phyloP scores from a whole-genome alignment of 2,329 filamentous ascomycete species.

The Teratosphaeria nubilosa region DNA sequence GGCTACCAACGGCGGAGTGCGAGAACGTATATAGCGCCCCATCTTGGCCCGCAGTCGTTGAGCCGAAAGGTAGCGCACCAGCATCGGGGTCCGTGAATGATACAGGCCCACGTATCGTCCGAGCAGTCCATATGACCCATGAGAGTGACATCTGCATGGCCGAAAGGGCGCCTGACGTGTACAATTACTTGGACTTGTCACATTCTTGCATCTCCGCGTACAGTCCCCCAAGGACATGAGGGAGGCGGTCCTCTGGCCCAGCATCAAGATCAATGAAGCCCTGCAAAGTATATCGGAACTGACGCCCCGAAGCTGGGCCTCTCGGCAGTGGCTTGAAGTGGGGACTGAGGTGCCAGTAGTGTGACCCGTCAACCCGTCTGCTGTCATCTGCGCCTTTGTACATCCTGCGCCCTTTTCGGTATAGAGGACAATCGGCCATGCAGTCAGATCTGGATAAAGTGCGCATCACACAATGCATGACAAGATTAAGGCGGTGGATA shows the following conservation, averaged over 20 bases:
- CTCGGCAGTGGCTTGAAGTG: not conserved
- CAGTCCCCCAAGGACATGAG: not conserved
- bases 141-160: not conserved
- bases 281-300: not conserved
- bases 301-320: not conserved
- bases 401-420: not conserved
- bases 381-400: not conserved
- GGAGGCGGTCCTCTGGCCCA: not conserved
- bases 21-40: not conserved
- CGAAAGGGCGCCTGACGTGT: not conserved
- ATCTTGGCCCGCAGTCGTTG: not conserved
- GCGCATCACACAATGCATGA: not conserved
- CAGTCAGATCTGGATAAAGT: not conserved
- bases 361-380: not conserved
- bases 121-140: not conserved
- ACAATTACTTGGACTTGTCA: not conserved
- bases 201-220: not conserved
- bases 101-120: not conserved
- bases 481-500: not conserved
- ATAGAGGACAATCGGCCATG: not conserved
- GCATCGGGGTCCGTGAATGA: no score
- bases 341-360: not conserved
- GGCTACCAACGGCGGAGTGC: not conserved
- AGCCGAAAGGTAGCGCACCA: not conserved
- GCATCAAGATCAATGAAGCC: not conserved